Percentiles rank a stretch among this genome's conserved stretches.
These are phyloP conservation scores for Citrus maxima DNA, from an alignment of 345 rosid species.

Conservation along the genomic window DNA sequence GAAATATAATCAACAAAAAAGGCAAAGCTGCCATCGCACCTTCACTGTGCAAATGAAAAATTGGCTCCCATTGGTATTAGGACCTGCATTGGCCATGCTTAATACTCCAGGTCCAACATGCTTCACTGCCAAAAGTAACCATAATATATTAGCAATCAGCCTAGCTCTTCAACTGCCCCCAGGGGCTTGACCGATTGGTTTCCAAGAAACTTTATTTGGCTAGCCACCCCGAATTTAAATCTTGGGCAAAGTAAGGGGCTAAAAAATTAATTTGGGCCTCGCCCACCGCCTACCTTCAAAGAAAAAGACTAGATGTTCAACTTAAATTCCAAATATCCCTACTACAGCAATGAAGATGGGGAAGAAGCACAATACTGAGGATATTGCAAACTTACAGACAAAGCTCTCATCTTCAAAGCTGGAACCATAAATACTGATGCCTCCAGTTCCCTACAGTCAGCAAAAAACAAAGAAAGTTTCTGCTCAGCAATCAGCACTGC, in stretches of 20 bases:
- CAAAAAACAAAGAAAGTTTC: background rate
- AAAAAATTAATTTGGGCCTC: too few relatives aligned
- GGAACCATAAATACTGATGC: slow-evolving; percentile 76
- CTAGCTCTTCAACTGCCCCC: background rate
- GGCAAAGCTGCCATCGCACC: slow-evolving; percentile 35
- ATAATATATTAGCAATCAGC: slow-evolving; percentile 1
- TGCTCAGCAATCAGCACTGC: slow-evolving; percentile 3
- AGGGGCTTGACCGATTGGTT: too few relatives aligned
- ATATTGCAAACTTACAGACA: slow-evolving; percentile 43
- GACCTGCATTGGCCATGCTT: slow-evolving; percentile 98
- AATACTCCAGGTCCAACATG: slow-evolving; percentile 84
- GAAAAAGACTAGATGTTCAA: background rate
- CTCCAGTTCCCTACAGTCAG: slow-evolving; percentile 82
- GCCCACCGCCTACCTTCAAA: too few relatives aligned
- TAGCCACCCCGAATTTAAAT: too few relatives aligned
- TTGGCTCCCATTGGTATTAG: slow-evolving; percentile 91
- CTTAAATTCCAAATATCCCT: background rate
- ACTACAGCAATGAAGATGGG: background rate
- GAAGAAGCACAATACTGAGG: background rate
- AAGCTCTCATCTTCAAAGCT: slow-evolving; percentile 83
- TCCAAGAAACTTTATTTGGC: too few relatives aligned
- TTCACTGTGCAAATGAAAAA: slow-evolving; percentile 87
- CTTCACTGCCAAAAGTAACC: slow-evolving; percentile 52
- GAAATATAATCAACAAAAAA: slow-evolving; percentile 4
- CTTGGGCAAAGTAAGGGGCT: too few relatives aligned